Base-by-base conservation (phyloP, 2,329 filamentous ascomycete species). In the Hypomyces rosellus region DNA sequence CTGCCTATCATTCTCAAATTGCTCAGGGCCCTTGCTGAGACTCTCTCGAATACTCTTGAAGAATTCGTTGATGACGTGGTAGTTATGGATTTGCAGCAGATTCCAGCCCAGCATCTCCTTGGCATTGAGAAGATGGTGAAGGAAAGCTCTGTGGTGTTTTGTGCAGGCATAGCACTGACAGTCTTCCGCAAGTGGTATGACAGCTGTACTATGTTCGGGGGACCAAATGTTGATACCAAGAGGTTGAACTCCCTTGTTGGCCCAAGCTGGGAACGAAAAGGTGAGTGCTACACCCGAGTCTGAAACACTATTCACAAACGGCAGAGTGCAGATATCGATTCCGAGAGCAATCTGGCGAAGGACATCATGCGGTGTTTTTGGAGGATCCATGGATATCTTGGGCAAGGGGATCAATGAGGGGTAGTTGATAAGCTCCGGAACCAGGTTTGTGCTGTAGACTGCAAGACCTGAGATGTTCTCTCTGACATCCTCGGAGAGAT, bases 31-130 rank as follows among this genome's bases (percentile, higher is more conserved):
- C 3, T 72, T 59, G 3, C 55, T 65, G 14, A 97, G 84, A 49
- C 82, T 82, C 2, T 68, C 63, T 16, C 92, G 82, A 6, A 96
- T 74, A 0, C 75, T 78, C 0, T 72, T 67, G 66, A 97, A 96
- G 71, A 97, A 96, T 0, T 70, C 61, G 42, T 80, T 77, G 48
- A 95, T 68, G 7, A 86, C 70, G 54, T 84, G 77, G 65, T 95
- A 84, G 65, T 99, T 99, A 70, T 99, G 93, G 3, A 96, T 78
- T 66, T 97, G 92, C 7, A 99, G 75, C 7, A 99, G 76, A 0
- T 86, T 88, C 93, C 93, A 99, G 20, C 86, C 92, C 4, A 96
- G 81, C 93, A 99, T 97, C 69, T 99, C 93, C 63, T 91, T 95
- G 1, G 93, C 90, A 43, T 82, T 77, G 5, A 99, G 80, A 1